phyloP scores from a whole-genome alignment of 106 monocot genomes.

The Iris macrosiphon region DNA sequence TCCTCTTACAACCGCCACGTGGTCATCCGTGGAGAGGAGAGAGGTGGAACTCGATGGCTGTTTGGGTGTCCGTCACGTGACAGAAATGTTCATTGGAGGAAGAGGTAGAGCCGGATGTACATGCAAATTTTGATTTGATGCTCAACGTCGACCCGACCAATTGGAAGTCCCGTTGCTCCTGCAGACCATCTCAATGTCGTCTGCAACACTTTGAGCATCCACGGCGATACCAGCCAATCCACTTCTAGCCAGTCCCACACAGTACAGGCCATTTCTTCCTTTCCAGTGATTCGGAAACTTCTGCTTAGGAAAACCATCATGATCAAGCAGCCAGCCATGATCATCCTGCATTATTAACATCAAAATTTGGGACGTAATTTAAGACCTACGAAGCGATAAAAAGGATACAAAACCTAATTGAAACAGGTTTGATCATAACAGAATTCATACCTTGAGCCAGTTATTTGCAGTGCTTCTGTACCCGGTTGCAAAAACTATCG shows the following conservation, averaged over 20 bases:
- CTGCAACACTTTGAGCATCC: constrained; percentile 47
- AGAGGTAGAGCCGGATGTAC: no score
- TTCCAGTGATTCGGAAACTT: constrained; percentile 63
- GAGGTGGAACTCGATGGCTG: no score
- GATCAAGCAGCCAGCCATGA: constrained; percentile 15
- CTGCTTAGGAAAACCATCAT: constrained; percentile 41
- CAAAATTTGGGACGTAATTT: no score
- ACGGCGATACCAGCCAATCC: constrained; percentile 48
- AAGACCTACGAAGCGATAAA: no score
- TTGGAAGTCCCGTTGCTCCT: background rate
- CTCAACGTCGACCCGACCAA: no score
- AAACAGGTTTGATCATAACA: no score
- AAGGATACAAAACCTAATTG: no score
- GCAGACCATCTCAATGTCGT: constrained; percentile 34
- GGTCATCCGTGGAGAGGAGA: no score
- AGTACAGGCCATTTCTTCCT: constrained; percentile 56
- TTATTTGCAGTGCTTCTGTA: constrained; percentile 44
- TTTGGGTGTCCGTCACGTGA: no score
- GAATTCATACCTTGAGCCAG: constrained; percentile 43
- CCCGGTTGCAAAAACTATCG: constrained; percentile 69
- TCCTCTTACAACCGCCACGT: no score
- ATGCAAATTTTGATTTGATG: no score
- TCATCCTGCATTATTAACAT: constrained; percentile 33
- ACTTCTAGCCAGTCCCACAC: constrained; percentile 22
- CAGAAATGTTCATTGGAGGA: no score